Percentiles rank a stretch among this genome's conserved stretches.
These are phyloP conservation scores for Microbotryum lychnidis-dioicae DNA, from an alignment of 1,284 basidiomycete genomes.

Conservation along the genomic window DNA sequence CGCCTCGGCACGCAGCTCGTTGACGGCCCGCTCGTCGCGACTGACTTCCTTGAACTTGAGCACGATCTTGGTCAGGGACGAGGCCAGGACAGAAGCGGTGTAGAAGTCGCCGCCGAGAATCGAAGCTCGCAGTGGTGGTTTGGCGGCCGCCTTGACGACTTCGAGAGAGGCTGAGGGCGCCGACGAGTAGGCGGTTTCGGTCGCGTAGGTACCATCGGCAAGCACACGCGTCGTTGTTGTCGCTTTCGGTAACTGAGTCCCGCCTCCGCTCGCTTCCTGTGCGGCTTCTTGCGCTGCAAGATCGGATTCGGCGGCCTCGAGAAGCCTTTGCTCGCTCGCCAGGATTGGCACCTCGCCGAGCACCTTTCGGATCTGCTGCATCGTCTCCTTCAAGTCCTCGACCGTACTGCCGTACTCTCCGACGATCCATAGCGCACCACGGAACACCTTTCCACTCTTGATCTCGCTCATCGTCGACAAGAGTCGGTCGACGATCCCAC, in stretches of 20 bases:
- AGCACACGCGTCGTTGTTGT: conserved; percentile 57
- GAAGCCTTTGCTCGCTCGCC: conserved; percentile 71
- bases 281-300: conserved; percentile 40
- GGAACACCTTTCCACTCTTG: conserved; percentile 95
- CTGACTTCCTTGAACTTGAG: conserved; percentile 65
- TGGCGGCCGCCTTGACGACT: conserved; percentile 72
- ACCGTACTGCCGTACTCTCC: conserved; percentile 79
- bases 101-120: conserved; percentile 96
- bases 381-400: conserved; percentile 59
- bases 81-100: conserved; percentile 81
- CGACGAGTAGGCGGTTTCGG: conserved; percentile 81
- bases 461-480: conserved; percentile 77
- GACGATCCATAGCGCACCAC: conserved; percentile 94
- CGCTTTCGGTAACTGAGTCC: conserved; percentile 40
- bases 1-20: conserved; percentile 79
- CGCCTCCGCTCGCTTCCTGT: conserved; percentile 34
- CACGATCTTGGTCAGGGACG: conserved; percentile 85
- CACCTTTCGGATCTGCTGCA: conserved; percentile 77
- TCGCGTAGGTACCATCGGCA: conserved; percentile 96
- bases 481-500: conserved; percentile 77
- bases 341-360: conserved; percentile 94
- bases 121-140: conserved; percentile 81
- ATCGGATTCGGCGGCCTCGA: conserved; percentile 63
- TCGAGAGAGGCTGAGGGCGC: conserved; percentile 61
- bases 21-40: conserved; percentile 53